Percentiles rank a stretch among this genome's conserved stretches.
These are phyloP conservation scores for Dunaliella sp. DNA, from an alignment of 139 green algal species.

Conservation along the genomic window DNA sequence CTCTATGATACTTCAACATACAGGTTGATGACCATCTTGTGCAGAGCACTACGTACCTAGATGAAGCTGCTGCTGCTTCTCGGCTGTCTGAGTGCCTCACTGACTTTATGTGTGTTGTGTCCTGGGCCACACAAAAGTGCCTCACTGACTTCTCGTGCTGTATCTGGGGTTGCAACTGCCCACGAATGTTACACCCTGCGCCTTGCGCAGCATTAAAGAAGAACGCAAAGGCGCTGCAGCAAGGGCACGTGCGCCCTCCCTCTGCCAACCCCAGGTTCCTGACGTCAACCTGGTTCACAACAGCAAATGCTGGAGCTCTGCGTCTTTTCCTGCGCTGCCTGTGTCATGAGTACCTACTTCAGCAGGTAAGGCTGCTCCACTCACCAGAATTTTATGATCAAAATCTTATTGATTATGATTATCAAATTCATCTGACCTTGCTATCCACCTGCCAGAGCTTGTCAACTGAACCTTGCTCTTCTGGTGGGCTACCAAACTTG, in stretches of 20 bases:
- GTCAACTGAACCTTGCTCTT: too few relatives aligned
- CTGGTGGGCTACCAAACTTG: too few relatives aligned
- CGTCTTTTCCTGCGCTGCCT: constrained; percentile 44
- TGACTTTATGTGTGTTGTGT: neutral
- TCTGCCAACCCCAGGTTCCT: constrained; percentile 37
- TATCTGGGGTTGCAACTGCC: neutral
- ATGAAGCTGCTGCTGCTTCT: neutral
- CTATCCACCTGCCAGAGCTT: too few relatives aligned
- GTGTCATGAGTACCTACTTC: constrained; percentile 48
- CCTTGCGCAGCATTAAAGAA: neutral
- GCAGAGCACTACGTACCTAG: neutral
- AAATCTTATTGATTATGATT: too few relatives aligned
- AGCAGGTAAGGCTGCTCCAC: constrained; percentile 15
- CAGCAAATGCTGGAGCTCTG: constrained; percentile 51
- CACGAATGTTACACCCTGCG: neutral
- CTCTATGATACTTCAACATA: too few relatives aligned
- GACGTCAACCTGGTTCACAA: constrained; percentile 60
- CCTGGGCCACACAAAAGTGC: neutral
- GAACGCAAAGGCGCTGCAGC: neutral
- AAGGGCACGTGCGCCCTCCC: neutral
- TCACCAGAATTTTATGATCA: too few relatives aligned
- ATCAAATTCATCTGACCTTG: too few relatives aligned
- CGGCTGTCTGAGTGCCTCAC: neutral
- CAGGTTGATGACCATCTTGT: neutral
- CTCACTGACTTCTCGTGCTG: neutral